These are phyloP conservation scores for Suillus brevipes DNA, from an alignment of 768 basidiomycete species.

Conservation along the genomic window DNA sequence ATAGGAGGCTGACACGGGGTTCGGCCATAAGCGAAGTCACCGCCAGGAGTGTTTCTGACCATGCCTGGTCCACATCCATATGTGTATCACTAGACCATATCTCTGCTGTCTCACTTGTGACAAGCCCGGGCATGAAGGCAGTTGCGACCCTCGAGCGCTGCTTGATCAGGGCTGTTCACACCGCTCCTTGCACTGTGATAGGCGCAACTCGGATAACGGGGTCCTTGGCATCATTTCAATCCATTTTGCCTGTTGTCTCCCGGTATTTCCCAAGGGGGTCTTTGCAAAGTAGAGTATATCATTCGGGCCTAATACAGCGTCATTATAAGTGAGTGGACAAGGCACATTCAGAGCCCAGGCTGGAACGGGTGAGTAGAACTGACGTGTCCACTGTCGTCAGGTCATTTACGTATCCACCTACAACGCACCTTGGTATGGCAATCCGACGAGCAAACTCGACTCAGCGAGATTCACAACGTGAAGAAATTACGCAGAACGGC, in stretches of 20 bases:
- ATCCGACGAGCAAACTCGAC: conserved; percentile 23
- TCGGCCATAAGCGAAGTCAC: background rate
- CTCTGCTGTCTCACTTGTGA: background rate
- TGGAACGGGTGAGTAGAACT: background rate
- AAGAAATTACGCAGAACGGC: conserved; percentile 29
- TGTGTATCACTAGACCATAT: background rate
- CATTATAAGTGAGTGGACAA: conserved; percentile 4
- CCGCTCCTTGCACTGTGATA: background rate
- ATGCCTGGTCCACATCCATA: background rate
- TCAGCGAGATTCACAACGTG: conserved; percentile 17
- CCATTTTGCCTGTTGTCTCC: background rate
- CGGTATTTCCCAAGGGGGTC: background rate
- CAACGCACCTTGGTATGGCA: conserved; percentile 21
- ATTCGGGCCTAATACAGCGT: background rate
- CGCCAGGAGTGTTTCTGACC: background rate
- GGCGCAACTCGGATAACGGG: conserved; percentile 1
- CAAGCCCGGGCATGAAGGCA: background rate
- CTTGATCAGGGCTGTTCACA: conserved; percentile 4
- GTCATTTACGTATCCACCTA: conserved; percentile 3
- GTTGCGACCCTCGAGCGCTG: background rate
- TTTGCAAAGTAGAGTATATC: background rate
- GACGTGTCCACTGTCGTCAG: conserved; percentile 18
- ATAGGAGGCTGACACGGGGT: background rate
- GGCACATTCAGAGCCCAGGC: background rate
- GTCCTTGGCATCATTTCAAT: conserved; percentile 3